Percentiles rank a stretch among this genome's conserved stretches.
phyloP scores from a whole-genome alignment of 2,329 filamentous ascomycete genomes.

The Dryadomyces quercivorus region DNA sequence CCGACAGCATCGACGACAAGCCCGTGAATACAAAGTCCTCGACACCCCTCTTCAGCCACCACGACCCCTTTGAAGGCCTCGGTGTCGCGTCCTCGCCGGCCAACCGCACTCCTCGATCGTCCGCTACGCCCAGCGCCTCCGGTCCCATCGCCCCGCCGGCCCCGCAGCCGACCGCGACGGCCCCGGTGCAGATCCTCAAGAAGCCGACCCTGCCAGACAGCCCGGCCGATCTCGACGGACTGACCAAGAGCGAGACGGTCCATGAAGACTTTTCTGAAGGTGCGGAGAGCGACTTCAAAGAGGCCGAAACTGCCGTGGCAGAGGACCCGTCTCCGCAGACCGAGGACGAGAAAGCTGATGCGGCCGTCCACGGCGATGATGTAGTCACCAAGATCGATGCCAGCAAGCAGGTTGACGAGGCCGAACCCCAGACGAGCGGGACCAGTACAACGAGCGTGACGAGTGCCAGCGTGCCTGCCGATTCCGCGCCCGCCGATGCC shows the following conservation, averaged over 20 bases:
- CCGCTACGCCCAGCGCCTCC: slow-evolving; percentile 19
- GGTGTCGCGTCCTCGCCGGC: slow-evolving; percentile 23
- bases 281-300: slow-evolving; percentile 6
- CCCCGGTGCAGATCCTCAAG: slow-evolving; percentile 34
- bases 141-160: neutral
- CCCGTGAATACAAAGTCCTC: slow-evolving; percentile 16
- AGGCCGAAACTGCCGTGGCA: slow-evolving; percentile 49
- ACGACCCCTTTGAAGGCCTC: slow-evolving; percentile 30
- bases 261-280: neutral
- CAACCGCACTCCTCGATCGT: slow-evolving; percentile 28
- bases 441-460: neutral
- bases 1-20: neutral
- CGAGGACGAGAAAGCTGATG: neutral
- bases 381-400: slow-evolving; percentile 31
- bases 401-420: slow-evolving; percentile 40
- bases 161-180: neutral
- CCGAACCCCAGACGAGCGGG: slow-evolving; percentile 29
- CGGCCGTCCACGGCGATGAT: neutral
- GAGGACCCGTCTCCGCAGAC: slow-evolving; percentile 30
- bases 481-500: slow-evolving; percentile 25
- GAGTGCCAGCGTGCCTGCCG: neutral
- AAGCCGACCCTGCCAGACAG: slow-evolving; percentile 31
- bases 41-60: slow-evolving; percentile 21
- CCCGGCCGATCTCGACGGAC: slow-evolving; percentile 23
- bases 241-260: slow-evolving; percentile 15